Conservation (phyloP, 2,329 filamentous ascomycete species). For the Falciphora oryzae region DNA sequence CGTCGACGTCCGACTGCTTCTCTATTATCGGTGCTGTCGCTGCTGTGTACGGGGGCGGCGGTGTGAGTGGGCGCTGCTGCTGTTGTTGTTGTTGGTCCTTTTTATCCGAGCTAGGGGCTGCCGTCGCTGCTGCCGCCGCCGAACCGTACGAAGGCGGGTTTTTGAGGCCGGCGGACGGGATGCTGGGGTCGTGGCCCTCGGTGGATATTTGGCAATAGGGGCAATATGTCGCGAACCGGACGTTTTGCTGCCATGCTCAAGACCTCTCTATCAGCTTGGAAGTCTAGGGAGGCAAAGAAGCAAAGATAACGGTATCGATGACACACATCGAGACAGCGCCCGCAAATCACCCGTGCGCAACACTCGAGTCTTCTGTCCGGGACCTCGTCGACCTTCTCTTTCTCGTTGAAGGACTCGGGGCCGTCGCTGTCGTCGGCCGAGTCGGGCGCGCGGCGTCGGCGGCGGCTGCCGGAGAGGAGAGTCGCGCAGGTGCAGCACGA, state of each 20-base stretch:
- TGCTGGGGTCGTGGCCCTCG: conserved; percentile 38
- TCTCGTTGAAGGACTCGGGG: conserved; percentile 52
- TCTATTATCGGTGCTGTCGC: neutral
- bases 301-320: neutral
- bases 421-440: conserved; percentile 17
- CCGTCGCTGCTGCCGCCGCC: conserved; percentile 29
- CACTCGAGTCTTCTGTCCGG: conserved; percentile 56
- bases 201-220: conserved; percentile 73
- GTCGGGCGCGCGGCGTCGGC: conserved; percentile 15
- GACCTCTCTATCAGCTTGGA: no score
- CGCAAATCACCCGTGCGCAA: conserved; percentile 67
- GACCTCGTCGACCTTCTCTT: conserved; percentile 31
- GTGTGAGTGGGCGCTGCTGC: neutral
- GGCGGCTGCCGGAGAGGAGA: conserved; percentile 49
- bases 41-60: neutral
- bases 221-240: conserved; percentile 60
- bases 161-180: conserved; percentile 56
- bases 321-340: conserved; percentile 58
- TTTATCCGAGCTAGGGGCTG: conserved; percentile 4
- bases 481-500: conserved; percentile 67
- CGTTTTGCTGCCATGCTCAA: no score
- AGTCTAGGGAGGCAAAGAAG: neutral
- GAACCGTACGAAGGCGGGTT: conserved; percentile 62
- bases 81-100: conserved; percentile 5
- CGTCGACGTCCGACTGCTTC: neutral